Evolutionary conservation across 768 basidiomycete species (phyloP), one percentile per base, ranked within the genome.

Genomic region (Exsudoporus frostii): DNA sequence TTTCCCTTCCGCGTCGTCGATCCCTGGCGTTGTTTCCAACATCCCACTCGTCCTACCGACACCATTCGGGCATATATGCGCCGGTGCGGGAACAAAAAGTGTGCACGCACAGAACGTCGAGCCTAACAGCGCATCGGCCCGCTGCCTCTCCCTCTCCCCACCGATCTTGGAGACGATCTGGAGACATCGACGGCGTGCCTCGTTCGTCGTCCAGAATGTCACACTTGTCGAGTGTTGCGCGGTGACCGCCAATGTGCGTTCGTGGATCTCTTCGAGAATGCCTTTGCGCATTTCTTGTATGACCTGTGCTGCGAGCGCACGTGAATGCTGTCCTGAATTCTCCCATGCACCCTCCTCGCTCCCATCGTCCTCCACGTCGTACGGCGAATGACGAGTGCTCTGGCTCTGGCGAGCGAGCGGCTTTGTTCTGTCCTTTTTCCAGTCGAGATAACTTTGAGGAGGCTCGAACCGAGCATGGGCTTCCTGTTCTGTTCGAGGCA

Each of bases 141-240:
- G 76, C 13, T 74, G 73, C 56, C 77, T 81, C 70, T 94, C 92
- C 54, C 71, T 71, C 5, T 75, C 71, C 0, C 91, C 90, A 1
- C 90, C 92, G 34, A 96, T 90, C 65, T 89, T 90, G 33, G 77
- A 75, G 5, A 92, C 83, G 51, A 95, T 93, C n/a, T 81, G 76
- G 19, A 86, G 71, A 60, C 85, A 87, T 5, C 91, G 79, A 45
- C 81, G 78, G 39, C 81, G 80, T 0, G 90, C 91, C 65, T 93
- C 92, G 0, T 69, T 65, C 0, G 91, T 94, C 6, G 88, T 85
- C 88, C 90, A 96, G 55, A 93, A 92, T 42, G 80, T 75, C 7
- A 88, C 73, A 14, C 17, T 8, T 10, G 43, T 32, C 17, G 30
- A 2, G 14, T n/a, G 7, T 15, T 22, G 19, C 9, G 20, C 7